Evolutionary conservation across 2,329 filamentous ascomycete species (phyloP).

Genomic region (Simplicillium sp.): DNA sequence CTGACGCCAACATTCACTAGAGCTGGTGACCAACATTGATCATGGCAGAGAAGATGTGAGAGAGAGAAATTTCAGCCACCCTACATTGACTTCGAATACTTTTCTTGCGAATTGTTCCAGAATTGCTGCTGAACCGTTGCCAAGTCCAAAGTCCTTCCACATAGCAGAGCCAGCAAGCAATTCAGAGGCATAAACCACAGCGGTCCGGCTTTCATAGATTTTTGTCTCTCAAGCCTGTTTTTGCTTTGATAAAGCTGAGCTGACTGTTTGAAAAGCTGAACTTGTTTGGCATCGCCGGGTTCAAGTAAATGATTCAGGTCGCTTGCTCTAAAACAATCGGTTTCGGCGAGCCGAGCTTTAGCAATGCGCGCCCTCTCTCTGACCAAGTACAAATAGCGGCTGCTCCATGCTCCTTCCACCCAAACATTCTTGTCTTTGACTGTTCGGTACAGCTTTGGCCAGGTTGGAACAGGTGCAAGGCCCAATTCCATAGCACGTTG

Average conservation of each 20-base stretch:
- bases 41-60: no score
- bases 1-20: no score
- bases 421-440: constrained; percentile 3
- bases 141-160: not conserved
- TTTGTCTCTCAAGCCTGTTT: not conserved
- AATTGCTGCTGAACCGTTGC: not conserved
- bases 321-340: not conserved
- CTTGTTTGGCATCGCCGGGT: no score
- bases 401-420: constrained; percentile 12
- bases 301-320: constrained; percentile 4
- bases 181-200: constrained; percentile 1
- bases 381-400: constrained; percentile 13
- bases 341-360: constrained; percentile 2
- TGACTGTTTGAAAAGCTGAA: no score
- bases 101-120: not conserved
- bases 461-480: constrained; percentile 5
- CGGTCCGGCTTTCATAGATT: not conserved
- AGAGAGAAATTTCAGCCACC: no score
- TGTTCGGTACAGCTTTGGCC: constrained; percentile 7
- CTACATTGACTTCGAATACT: no score
- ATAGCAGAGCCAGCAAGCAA: not conserved
- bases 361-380: constrained; percentile 11
- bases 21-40: no score
- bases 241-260: no score
- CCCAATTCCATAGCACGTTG: constrained; percentile 13